Conservation (phyloP, 116 monocot genomes). For the Posidonia oceanica region DNA sequence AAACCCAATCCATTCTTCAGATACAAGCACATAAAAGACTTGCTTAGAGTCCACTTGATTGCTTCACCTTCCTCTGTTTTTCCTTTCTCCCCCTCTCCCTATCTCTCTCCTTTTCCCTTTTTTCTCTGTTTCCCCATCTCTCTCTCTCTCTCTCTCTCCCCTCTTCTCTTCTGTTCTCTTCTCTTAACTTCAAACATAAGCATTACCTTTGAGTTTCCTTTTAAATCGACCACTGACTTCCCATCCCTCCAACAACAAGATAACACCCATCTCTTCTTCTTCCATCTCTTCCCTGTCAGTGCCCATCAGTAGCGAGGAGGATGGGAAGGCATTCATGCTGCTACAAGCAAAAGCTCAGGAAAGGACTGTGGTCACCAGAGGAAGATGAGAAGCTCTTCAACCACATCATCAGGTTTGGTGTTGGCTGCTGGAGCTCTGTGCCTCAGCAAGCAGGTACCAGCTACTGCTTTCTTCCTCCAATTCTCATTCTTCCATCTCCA, state of each 20-base stretch:
- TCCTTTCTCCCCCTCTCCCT: neutral
- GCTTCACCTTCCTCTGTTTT: conserved; percentile 19
- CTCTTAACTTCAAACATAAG: conserved; percentile 37
- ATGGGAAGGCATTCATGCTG: conserved; percentile 25
- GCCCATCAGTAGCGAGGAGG: neutral
- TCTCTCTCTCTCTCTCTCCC: neutral
- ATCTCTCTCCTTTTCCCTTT: conserved; percentile 2
- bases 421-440: conserved; percentile 38
- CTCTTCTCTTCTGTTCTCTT: neutral
- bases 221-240: conserved; percentile 3
- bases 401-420: conserved; percentile 29
- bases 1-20: conserved; percentile 38
- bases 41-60: conserved; percentile 63
- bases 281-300: neutral
- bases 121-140: neutral
- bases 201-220: conserved; percentile 9
- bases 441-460: conserved; percentile 29
- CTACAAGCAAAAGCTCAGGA: conserved; percentile 33
- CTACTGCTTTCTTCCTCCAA: neutral
- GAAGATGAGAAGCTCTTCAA: conserved; percentile 49
- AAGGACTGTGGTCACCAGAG: conserved; percentile 44
- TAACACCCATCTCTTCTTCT: neutral
- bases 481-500: neutral
- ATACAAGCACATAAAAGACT: conserved; percentile 27
- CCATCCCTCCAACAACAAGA: neutral